Evolutionary conservation across 441 rosid species (phyloP).

Genomic region (Erysimum cheiri): DNA sequence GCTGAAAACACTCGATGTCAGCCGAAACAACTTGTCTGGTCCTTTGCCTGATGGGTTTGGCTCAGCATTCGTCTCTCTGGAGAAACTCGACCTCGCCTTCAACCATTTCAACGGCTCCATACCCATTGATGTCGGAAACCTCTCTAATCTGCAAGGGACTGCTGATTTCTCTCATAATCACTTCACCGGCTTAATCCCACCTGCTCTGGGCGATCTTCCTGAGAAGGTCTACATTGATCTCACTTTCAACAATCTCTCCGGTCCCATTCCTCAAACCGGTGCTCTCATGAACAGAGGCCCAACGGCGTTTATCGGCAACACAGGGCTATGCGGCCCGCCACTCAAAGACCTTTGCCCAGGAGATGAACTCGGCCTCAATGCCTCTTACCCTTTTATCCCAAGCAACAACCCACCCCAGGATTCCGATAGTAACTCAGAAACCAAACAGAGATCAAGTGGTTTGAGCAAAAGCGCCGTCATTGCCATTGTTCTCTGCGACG

Average conservation of each 20-base stretch:
- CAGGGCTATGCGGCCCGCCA: slow-evolving; percentile 88
- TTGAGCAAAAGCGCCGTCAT: slow-evolving; percentile 68
- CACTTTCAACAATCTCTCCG: slow-evolving; percentile 83
- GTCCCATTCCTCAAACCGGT: slow-evolving; percentile 95
- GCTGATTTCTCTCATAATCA: slow-evolving; percentile 91
- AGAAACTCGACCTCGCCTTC: slow-evolving; percentile 78
- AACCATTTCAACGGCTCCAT: slow-evolving; percentile 75
- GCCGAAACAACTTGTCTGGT: slow-evolving; percentile 79
- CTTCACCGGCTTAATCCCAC: slow-evolving; percentile 77
- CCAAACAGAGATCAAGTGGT: slow-evolving; percentile 56
- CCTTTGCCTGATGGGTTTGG: slow-evolving; percentile 78
- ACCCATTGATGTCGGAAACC: slow-evolving; percentile 73
- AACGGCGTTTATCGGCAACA: slow-evolving; percentile 89
- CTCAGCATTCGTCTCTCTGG: slow-evolving; percentile 63
- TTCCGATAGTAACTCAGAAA: slow-evolving; percentile 43
- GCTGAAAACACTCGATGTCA: slow-evolving; percentile 74
- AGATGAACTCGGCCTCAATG: slow-evolving; percentile 52
- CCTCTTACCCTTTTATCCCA: slow-evolving; percentile 82
- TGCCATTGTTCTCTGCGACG: slow-evolving; percentile 78
- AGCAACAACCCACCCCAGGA: slow-evolving; percentile 58
- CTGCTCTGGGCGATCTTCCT: slow-evolving; percentile 86
- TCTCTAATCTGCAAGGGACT: slow-evolving; percentile 91
- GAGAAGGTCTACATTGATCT: slow-evolving; percentile 94
- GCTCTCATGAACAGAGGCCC: slow-evolving; percentile 94
- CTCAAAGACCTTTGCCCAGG: slow-evolving; percentile 76